Percentiles rank a stretch among this genome's conserved stretches.
Conservation (phyloP, 2,329 filamentous ascomycete genomes). For the Clonostachys byssicola region DNA sequence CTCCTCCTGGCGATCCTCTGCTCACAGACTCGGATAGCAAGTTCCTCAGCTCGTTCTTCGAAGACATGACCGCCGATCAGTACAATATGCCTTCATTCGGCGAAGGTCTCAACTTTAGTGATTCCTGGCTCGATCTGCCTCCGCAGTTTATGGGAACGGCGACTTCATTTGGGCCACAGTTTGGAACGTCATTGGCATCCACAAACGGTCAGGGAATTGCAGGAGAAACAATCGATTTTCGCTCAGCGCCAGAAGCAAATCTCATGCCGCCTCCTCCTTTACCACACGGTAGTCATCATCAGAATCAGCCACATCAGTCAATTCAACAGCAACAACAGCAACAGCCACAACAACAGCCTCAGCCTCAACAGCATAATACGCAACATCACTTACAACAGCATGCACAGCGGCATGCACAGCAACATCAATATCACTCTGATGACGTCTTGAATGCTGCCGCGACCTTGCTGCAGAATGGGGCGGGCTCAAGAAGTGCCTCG, state of each 20-base stretch:
- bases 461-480: conserved; percentile 40
- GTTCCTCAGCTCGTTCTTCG: conserved; percentile 54
- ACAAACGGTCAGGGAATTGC: conserved; percentile 11
- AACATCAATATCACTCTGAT: conserved; percentile 28
- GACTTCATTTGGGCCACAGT: conserved; percentile 57
- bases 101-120: conserved; percentile 44
- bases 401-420: conserved; percentile 7
- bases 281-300: conserved; percentile 3
- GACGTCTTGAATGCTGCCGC: conserved; percentile 56
- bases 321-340: conserved; percentile 15
- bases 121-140: conserved; percentile 54
- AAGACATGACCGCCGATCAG: conserved; percentile 45
- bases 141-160: conserved; percentile 62
- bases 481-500: conserved; percentile 9
- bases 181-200: conserved; percentile 17
- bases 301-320: conserved; percentile 10
- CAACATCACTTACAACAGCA: conserved; percentile 2
- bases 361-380: conserved; percentile 6
- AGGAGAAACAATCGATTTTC: conserved; percentile 5
- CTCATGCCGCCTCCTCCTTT: conserved; percentile 21
- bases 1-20: conserved; percentile 60
- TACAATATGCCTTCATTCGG: conserved; percentile 45
- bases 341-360: conserved; percentile 10
- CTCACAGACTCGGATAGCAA: conserved; percentile 59
- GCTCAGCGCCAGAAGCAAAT: conserved; percentile 4